Base-by-base conservation (phyloP, 2,329 filamentous ascomycete genomes). In the Fusarium longipes region DNA sequence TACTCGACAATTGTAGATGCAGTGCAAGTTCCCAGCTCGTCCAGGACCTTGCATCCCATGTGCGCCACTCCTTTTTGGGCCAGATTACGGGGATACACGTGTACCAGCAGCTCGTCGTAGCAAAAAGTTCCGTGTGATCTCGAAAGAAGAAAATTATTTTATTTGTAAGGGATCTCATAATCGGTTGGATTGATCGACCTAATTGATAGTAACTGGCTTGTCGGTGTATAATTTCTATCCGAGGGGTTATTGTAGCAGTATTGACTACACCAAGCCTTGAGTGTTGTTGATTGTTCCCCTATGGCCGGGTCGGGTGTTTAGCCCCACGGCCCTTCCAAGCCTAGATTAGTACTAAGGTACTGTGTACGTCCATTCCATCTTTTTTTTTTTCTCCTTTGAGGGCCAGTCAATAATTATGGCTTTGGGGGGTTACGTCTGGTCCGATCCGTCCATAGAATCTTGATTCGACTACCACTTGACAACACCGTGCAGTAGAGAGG, bases 401-500 rank as follows among this genome's bases (percentile, higher is more conserved):
- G 52, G 58, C 64, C 22, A 67, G 36, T 67, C 53, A 65, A 64
- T 53, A 27, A n/a, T n/a, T 27, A 9, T 57, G 45, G 17, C 55
- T 60, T 24, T 39, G 49, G 63, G 71, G 63, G 60, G 52, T 68
- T n/a, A n/a, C n/a, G 57, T 14, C 43, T 62, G 54, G 67, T 38
- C 64, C 66, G 68, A 71, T 44, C 35, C 57, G 18, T 45, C 42
- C 36, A 63, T 40, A 65, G 60, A 70, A 69, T 74, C 71, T 73
- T 72, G 71, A 73, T 73, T 72, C 67, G 71, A 73, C 71, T 65
- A 71, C 70, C 55, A 70, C 49, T 60, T 60, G 63, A 71, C 64
- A 72, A 59, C 59, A 68, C 60, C 32, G 45, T 62, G 55, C 55
- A 64, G 59, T 59, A 73, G 44, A 48, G 17, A 48, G 22, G n/a